These are phyloP conservation scores for Saturnispora gosingensis DNA, from an alignment of 805 yeast species.

Conservation along the genomic window DNA sequence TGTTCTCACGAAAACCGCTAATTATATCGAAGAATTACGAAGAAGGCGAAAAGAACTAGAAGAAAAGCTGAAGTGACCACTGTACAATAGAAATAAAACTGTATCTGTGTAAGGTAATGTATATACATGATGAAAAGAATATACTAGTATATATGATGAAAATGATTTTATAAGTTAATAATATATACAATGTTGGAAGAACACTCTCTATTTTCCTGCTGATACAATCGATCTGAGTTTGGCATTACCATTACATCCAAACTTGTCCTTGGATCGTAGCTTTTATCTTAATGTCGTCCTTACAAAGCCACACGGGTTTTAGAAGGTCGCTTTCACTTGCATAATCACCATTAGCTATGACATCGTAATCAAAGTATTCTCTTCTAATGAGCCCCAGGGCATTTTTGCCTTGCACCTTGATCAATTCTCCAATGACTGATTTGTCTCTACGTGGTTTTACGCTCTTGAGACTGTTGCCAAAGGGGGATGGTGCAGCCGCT, in stretches of 20 bases:
- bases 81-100: neutral
- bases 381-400: conserved; percentile 57
- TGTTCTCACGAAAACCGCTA: conserved; percentile 50
- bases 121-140: neutral
- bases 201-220: too few species aligned
- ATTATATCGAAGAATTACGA: conserved; percentile 39
- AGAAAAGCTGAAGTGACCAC: neutral
- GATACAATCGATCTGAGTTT: too few species aligned
- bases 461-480: conserved; percentile 1
- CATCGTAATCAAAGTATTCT: conserved; percentile 25
- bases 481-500: conserved; percentile 5
- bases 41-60: conserved; percentile 10
- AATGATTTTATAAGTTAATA: neutral
- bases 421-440: conserved; percentile 51
- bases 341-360: neutral
- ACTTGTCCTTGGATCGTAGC: conserved; percentile 6
- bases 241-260: conserved; percentile 2
- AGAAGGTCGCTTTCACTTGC: neutral
- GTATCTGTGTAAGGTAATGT: neutral
- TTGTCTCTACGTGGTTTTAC: conserved; percentile 16
- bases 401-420: conserved; percentile 45
- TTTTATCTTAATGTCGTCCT: conserved; percentile 1
- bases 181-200: neutral
- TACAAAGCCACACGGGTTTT: conserved; percentile 2
- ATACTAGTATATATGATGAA: too few species aligned